These are phyloP conservation scores for Sinapis alba DNA, from an alignment of 441 rosid genomes.

Conservation along the genomic window DNA sequence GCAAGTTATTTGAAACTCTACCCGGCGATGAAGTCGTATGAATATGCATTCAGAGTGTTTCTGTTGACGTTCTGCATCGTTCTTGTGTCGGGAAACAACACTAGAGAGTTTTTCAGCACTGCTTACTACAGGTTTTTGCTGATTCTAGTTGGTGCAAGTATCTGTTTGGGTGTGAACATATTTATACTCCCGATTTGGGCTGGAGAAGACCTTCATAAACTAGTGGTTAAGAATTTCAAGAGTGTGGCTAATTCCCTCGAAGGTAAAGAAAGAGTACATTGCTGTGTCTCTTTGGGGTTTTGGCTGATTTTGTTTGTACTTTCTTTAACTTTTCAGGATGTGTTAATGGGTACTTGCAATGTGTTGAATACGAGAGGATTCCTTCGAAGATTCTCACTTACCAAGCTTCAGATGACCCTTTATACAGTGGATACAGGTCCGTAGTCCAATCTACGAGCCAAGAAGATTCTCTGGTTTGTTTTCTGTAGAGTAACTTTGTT, in stretches of 20 bases:
- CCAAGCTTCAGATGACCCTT: slow-evolving; percentile 71
- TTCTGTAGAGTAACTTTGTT: background rate
- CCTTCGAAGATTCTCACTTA: slow-evolving; percentile 66
- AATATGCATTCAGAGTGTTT: slow-evolving; percentile 84
- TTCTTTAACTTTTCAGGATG: slow-evolving; percentile 58
- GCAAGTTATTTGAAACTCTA: slow-evolving; percentile 64
- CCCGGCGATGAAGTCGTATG: slow-evolving; percentile 78
- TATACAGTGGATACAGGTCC: slow-evolving; percentile 64
- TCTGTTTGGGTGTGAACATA: slow-evolving; percentile 64
- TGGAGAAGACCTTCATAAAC: slow-evolving; percentile 83
- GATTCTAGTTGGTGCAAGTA: slow-evolving; percentile 68
- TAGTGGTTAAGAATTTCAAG: slow-evolving; percentile 80
- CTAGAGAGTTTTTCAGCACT: slow-evolving; percentile 53
- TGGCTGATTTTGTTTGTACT: slow-evolving; percentile 12
- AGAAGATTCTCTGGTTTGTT: slow-evolving; percentile 59
- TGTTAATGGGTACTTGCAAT: slow-evolving; percentile 61
- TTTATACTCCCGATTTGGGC: slow-evolving; percentile 86
- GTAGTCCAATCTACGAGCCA: slow-evolving; percentile 65
- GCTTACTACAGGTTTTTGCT: slow-evolving; percentile 64
- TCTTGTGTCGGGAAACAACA: slow-evolving; percentile 69
- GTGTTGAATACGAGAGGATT: slow-evolving; percentile 59
- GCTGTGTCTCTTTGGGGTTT: background rate
- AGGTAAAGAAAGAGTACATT: slow-evolving; percentile 45
- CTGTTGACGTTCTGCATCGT: slow-evolving; percentile 80
- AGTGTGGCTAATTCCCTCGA: slow-evolving; percentile 79